Conservation (phyloP, 1,284 basidiomycete species). For the Rhizoctonia solani region DNA sequence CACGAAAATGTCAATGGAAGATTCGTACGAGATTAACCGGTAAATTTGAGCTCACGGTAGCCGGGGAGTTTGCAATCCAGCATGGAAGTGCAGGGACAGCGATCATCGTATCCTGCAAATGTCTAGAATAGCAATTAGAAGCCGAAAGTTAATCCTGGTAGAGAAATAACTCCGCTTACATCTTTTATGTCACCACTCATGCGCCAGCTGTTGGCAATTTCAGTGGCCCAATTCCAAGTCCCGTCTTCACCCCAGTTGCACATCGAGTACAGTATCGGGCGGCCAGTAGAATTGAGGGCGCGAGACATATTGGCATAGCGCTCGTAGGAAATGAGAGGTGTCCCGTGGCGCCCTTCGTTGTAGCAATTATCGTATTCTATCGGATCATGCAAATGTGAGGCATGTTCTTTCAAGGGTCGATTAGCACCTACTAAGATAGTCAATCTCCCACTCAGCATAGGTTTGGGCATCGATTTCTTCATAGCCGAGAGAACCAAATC, state of each 20-base stretch:
- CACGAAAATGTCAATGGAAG: background rate
- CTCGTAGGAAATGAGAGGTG: slow-evolving; percentile 49
- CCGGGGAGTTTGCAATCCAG: slow-evolving; percentile 52
- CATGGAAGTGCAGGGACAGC: slow-evolving; percentile 51
- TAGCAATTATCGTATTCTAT: slow-evolving; percentile 56
- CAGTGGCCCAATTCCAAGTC: slow-evolving; percentile 54
- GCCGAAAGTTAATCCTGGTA: too few species aligned
- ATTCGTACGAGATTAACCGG: background rate
- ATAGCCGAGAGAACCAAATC: slow-evolving; percentile 53
- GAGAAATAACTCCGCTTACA: slow-evolving; percentile 41
- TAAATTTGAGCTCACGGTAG: slow-evolving; percentile 40
- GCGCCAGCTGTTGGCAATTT: slow-evolving; percentile 54
- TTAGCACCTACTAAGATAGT: slow-evolving; percentile 48
- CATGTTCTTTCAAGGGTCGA: background rate
- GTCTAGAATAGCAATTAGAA: too few species aligned
- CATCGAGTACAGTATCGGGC: slow-evolving; percentile 57
- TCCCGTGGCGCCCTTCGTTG: slow-evolving; percentile 53
- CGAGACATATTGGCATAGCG: slow-evolving; percentile 57
- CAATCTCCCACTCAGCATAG: slow-evolving; percentile 53
- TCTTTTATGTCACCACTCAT: slow-evolving; percentile 54
- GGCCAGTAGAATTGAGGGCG: slow-evolving; percentile 53
- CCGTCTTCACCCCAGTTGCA: slow-evolving; percentile 56
- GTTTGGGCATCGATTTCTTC: slow-evolving; percentile 55
- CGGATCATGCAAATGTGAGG: slow-evolving; percentile 12
- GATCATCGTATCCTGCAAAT: slow-evolving; percentile 50